Evolutionary conservation across 139 green algal genomes (phyloP), one percentile per base, ranked within the genome.

Genomic region (Choricystis sp.): DNA sequence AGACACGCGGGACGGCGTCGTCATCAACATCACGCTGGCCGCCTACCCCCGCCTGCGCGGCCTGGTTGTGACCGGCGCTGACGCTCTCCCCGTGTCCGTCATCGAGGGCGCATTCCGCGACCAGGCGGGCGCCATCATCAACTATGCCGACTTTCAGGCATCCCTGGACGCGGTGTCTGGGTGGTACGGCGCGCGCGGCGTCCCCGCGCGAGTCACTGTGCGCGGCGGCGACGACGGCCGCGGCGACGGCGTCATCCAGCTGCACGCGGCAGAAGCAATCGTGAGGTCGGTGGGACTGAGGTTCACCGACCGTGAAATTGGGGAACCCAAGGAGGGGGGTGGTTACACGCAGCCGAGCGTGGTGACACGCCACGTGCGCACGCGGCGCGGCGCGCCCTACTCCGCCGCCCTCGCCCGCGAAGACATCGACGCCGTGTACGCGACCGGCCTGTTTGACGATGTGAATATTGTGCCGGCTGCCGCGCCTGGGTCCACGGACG

Each of bases 1-100:
- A 64, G 90, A 97, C 75, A 98, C 92, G 9, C 75, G 92, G 1
- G 92, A 98, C 62, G 92, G 92, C 1, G 81, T 98, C 23, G 85
- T 84, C 58, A 78, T 98, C 28, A 84, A 81, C 40, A 79, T 98
- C 48, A 71, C 87, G 77, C 77, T 91, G 29, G 69, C 65, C 4
- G 71, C 88, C 59, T 94, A 96, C 66, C 79, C 83, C 20, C 76
- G 84, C 63, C 71, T 97, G 25, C 75, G 71, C 0, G 81, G 85
- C 4, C 68, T 97, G 30, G 75, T 86, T 23, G 76, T 77, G 1
- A 74, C 56, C 0, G 92, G 92, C 0, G 87, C 78, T 58, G 83
- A 89, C 60, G 62, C 76, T 62, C 80, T 98, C 69, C 92, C 92
- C 0, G 70, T 79, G 31, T 49, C 21, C 5, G 74, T 95, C 29